Evolutionary conservation across 2,329 filamentous ascomycete species (phyloP), one percentile per base, ranked within the genome.

Genomic region (Colletotrichum navitas): DNA sequence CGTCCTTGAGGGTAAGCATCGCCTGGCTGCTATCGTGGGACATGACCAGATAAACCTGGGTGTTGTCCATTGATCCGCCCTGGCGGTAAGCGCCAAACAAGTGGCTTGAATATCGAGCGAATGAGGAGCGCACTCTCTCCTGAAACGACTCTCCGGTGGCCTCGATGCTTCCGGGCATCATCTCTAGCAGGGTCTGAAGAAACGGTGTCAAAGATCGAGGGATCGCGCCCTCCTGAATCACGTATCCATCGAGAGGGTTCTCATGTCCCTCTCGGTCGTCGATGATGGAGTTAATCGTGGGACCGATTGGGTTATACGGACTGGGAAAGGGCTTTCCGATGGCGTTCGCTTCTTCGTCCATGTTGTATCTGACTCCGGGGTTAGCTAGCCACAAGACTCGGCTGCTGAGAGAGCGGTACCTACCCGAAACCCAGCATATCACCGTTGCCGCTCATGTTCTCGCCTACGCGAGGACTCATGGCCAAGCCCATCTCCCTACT

Each of bases 11-110:
- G 0, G 85, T 86, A 58, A 92, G 77, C 10, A 85, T 85, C 1
- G 88, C 89, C 79, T 92, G 88, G 75, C 90, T 89, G 82, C 86
- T 89, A 74, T 92, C 90, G 75, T 92, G 90, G 1, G 87, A 89
- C 89, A 92, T 91, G 76, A 92, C 84, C 5, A 93, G 83, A 76
- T 91, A 92, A 0, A 90, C 85, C 69, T 91, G 87, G 0, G 89
- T 92, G 69, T 81, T 86, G 77, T 88, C 86, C 26, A 91, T 80
- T 24, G 88, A 88, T 0, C 90, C 88, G 8, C 83, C 82, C 8
- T 81, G 81, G 63, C 81, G 85, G 74, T 91, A 91, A 0, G 90
- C 89, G 0, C 90, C 90, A 0, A 91, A 77, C 51, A 91, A 81
- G n/a, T 84, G 80, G 77, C 86, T 89, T 39, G 86, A 86, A 54